Evolutionary conservation across 306 rosid species (phyloP), one percentile per base, ranked within the genome.

Genomic region (Prunus armeniaca): DNA sequence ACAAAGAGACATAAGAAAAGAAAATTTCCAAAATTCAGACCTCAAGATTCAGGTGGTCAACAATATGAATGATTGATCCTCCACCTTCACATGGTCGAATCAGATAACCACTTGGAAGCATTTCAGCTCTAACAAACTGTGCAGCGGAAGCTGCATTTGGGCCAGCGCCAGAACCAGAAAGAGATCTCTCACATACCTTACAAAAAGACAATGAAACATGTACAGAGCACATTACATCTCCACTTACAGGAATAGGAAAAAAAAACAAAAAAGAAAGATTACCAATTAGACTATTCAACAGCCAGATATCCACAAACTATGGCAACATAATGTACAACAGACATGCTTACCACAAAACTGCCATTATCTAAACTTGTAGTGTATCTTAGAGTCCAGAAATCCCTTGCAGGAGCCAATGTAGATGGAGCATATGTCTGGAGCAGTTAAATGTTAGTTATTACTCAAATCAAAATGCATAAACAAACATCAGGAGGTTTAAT

Each of bases 81-180:
- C 99, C 99, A 71, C 99, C 99, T 45, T 95, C 99, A 65, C 97
- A 95, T 15, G 99, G 97, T 69, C 99, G 93, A 84, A 96, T 87
- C 80, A 92, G 85, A 84, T 90, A 96, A 58, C 99, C 99, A 88
- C 99, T 88, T 9, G 99, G 98, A 67, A 96, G 97, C 86, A 84
- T 88, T 71, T 88, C 89, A 12, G 89, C 99, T 71, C 99, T 88
- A 50, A 91, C 97, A 81, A 83, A 96, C 84, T 93, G 98, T 69
- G 91, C 80, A 73, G 96, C 89, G 19, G 93, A 89, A 9, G 89
- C 89, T 20, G 93, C 74, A 87, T 81, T 88, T 60, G 99, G 93
- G 56, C 97, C 96, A 22, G 93, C 88, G 55, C 98, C 98, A 49
- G 99, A 86, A 78, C 98, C 98, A 54, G 99, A 92, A 75, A 96